These are phyloP conservation scores for Phaeosphaeriaceae sp. DNA, from an alignment of 2,329 filamentous ascomycete genomes.

Conservation along the genomic window DNA sequence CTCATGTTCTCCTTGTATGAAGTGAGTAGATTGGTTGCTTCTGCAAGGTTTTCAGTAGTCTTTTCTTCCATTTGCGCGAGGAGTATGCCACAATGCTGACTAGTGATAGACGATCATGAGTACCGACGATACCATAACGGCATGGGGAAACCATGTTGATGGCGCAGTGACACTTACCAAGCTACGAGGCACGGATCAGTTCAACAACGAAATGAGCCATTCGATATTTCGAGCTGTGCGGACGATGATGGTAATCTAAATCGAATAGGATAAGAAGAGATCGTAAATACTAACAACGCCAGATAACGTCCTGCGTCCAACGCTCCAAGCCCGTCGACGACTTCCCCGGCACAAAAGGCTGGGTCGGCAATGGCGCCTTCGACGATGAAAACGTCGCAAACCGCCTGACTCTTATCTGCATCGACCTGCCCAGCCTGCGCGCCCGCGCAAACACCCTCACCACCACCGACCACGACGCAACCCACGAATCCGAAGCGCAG, in stretches of 20 bases:
- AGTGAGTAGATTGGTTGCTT: constrained; percentile 38
- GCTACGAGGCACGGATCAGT: constrained; percentile 47
- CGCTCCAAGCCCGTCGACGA: constrained; percentile 47
- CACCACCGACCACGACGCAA: constrained; percentile 24
- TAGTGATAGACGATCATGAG: constrained; percentile 45
- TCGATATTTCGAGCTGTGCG: constrained; percentile 50
- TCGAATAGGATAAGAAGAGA: not conserved
- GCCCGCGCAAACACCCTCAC: constrained; percentile 42
- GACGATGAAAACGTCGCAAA: constrained; percentile 49
- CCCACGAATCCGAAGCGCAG: constrained; percentile 36
- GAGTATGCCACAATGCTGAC: constrained; percentile 19
- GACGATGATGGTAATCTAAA: constrained; percentile 48
- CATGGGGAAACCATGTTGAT: constrained; percentile 51
- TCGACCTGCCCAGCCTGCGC: constrained; percentile 48
- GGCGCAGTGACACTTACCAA: constrained; percentile 50
- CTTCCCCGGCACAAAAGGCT: constrained; percentile 46
- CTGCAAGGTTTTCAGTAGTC: constrained; percentile 22
- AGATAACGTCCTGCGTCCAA: constrained; percentile 51
- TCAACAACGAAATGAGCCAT: constrained; percentile 46
- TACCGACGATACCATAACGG: constrained; percentile 45
- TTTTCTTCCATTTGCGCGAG: constrained; percentile 12
- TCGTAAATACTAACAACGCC: not conserved
- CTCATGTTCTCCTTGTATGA: constrained; percentile 52
- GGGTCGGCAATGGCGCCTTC: constrained; percentile 41
- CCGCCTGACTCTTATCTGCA: constrained; percentile 48